Evolutionary conservation across 805 yeast genomes (phyloP), one percentile per base, ranked within the genome.

Genomic region (Monosporozyma aquatica): DNA sequence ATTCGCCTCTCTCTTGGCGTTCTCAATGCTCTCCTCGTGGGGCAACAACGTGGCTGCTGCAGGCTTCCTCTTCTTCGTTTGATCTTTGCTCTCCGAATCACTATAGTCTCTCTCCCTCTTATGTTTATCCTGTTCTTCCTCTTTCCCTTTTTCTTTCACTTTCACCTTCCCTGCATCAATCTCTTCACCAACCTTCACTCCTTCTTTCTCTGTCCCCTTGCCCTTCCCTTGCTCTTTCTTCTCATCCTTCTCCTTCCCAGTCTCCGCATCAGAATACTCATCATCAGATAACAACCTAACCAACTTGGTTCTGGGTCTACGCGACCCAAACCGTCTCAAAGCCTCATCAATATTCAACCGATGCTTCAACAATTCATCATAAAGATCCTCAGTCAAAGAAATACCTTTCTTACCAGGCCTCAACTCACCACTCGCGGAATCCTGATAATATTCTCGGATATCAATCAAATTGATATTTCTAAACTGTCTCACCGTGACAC

Each of bases 391-490:
- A 6, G 67, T 62, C 41, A 62, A 47, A 5, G 66, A 61, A 6
- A 62, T 62, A 15, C 67, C 81, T 62, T 89, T 89, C 55, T 78
- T 81, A 1, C 95, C 95, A 0, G 97, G 97, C 46, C 71, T 71
- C 66, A 72, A 69, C 46, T 78, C 80, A 5, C 81, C 81, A 8
- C 67, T 64, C 3, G 68, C 61, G n/a, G 69, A 65, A 39, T 78
- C 75, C 41, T 69, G 69, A 60, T 86, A 89, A 64, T 69, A 87
- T 58, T 89, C 96, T 45, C 97, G 73, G 41, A 89, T 83, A 54
- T 89, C 95, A 11, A 90, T 76, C 49, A 87, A 65, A 26, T 74
- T 74, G 43, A 67, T 65, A 40, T 79, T 78, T 43, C 82, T 79
- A 68, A 77, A 89, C 50, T 73, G 74, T 44, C 87, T 71, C 14